Conservation (phyloP, 2,329 filamentous ascomycete species). For the Nemania bipapillata region DNA sequence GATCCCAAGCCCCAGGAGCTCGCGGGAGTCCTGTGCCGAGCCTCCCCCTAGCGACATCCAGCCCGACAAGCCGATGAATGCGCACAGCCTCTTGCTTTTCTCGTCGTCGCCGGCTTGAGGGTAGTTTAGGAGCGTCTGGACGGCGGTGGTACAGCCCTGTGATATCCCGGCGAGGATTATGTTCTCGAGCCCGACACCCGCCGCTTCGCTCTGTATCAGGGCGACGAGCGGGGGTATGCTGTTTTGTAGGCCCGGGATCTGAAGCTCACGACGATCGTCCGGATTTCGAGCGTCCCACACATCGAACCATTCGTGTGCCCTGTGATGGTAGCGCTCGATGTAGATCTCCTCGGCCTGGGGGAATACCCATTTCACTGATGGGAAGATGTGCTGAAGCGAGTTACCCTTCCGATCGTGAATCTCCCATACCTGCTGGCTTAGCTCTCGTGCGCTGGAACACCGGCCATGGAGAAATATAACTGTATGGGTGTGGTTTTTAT, state of each 20-base stretch:
- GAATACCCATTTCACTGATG: constrained; percentile 63
- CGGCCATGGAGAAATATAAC: constrained; percentile 60
- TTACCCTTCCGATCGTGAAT: constrained; percentile 48
- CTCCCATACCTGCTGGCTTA: constrained; percentile 49
- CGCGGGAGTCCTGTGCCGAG: constrained; percentile 41
- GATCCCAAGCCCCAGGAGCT: constrained; percentile 45
- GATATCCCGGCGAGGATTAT: constrained; percentile 60
- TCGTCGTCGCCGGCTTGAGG: constrained; percentile 7
- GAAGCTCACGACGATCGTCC: constrained; percentile 55
- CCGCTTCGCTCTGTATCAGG: constrained; percentile 53
- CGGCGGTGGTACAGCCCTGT: constrained; percentile 57
- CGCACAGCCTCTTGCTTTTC: constrained; percentile 31
- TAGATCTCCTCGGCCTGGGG: constrained; percentile 55
- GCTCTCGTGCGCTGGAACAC: constrained; percentile 52
- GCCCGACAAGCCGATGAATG: constrained; percentile 41
- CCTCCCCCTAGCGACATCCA: constrained; percentile 39
- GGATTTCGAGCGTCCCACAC: constrained; percentile 57
- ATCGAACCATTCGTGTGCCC: constrained; percentile 63
- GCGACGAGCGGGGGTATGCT: constrained; percentile 50
- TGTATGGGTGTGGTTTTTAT: constrained; percentile 52
- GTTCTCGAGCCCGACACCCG: constrained; percentile 51
- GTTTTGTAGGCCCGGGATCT: constrained; percentile 56
- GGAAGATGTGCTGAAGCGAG: constrained; percentile 55
- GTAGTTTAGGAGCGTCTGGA: constrained; percentile 43
- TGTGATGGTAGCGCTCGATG: constrained; percentile 45